Evolutionary conservation across 2,329 filamentous ascomycete species (phyloP).

Genomic region (Pseudogymnoascus sp.): DNA sequence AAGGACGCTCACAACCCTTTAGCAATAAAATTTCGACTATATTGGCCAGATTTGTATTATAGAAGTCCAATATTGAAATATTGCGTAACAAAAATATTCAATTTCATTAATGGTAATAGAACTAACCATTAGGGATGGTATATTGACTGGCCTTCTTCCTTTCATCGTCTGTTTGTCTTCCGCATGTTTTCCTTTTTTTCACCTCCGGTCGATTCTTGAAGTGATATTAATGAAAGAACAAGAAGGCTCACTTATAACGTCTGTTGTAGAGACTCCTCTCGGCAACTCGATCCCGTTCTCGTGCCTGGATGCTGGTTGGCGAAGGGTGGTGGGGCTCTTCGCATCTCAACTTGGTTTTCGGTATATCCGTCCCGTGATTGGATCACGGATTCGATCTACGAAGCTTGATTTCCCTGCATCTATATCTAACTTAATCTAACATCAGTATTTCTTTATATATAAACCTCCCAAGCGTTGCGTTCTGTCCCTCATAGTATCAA

Average conservation of each 20-base stretch:
- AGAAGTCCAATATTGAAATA: neutral
- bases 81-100: neutral
- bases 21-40: neutral
- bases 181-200: neutral
- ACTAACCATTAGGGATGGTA: neutral
- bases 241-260: neutral
- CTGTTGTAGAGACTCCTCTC: neutral
- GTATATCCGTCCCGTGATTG: neutral
- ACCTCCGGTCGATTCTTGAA: neutral
- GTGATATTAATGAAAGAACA: neutral
- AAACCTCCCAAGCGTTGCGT: neutral
- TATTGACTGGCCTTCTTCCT: neutral
- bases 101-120: neutral
- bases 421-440: neutral
- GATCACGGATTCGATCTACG: neutral
- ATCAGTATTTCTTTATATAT: neutral
- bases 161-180: neutral
- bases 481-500: neutral
- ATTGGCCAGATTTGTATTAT: too few species aligned
- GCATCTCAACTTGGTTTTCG: neutral
- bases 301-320: conserved; percentile 1
- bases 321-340: neutral
- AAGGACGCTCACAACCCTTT: neutral
- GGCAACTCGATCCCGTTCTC: neutral
- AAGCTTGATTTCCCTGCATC: neutral